Base-by-base conservation (phyloP, 345 rosid genomes). In the Carallia pectinifolia region DNA sequence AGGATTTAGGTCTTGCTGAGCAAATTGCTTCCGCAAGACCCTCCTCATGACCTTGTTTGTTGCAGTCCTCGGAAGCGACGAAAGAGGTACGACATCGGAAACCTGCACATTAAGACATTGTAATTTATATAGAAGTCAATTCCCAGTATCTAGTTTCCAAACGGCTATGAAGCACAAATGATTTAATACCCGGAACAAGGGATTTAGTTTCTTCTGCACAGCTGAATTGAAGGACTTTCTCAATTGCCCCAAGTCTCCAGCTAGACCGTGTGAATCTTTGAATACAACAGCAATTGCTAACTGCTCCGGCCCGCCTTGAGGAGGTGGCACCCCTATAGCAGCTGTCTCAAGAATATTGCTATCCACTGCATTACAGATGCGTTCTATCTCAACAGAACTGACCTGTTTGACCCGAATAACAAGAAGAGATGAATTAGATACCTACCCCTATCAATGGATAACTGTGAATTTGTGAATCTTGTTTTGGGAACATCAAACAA, bases 1-100 rank as follows among this genome's bases (percentile, higher is more conserved):
- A 23, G 97, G 84, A 74, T 81, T 83, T 60, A 69, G 77, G 72
- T 81, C 87, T 6, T 71, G 72, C 70, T 82, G 81, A 38, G 81
- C 68, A 6, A 92, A 76, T 61, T 80, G 88, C 79, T 90, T 85
- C 77, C 99, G 75, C 84, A 95, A 65, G 55, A 92, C 85, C 84
- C 99, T 84, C 77, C 97, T 92, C 97, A 95, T 92, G 7, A 92
- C 97, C 86, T 95, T 95, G 77, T 92, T 92, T 39, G 93, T 62
- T 0, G 97, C 99, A 0, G 99, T 95, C 80, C 99, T 84, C 4
- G 97, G 97, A 47, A 92, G 86, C 33, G 91, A 84, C 17, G 93
- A 68, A 27, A 87, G 44, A 7, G 82, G 52, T 58, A 85, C 90
- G 12, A 87, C 87, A 48, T 77, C 70, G 50, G 88, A 83, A 76